A percentile compares a stretch with the other conserved stretches of the same genome.
These are phyloP conservation scores for Corchorus capsularis DNA, from an alignment of 345 rosid genomes.

Conservation along the genomic window DNA sequence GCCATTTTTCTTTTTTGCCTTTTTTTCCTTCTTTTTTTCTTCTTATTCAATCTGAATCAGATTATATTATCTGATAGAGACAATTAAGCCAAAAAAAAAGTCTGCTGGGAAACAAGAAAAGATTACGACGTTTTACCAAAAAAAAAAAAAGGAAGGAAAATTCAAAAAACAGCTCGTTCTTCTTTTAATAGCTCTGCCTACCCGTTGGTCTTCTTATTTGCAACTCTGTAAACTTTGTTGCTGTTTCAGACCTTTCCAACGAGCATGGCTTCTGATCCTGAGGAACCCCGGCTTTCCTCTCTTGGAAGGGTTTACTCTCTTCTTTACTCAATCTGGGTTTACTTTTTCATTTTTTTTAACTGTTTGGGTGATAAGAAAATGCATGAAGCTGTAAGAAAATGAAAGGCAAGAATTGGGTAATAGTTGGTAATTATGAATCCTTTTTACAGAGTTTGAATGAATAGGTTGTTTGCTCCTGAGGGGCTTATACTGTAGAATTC, in stretches of 20 bases:
- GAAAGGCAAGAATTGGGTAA: background rate
- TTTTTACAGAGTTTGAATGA: background rate
- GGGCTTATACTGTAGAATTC: background rate
- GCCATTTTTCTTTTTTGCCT: too few relatives aligned
- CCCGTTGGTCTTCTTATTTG: background rate
- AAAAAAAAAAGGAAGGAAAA: too few relatives aligned
- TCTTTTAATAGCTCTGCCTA: background rate
- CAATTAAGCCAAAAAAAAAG: too few relatives aligned
- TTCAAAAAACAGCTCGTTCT: background rate
- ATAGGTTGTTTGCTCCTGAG: background rate
- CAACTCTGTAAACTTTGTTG: background rate
- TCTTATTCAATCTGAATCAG: too few relatives aligned
- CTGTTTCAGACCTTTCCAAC: background rate
- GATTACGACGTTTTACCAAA: too few relatives aligned
- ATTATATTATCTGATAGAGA: too few relatives aligned
- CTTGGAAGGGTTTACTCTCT: constrained; percentile 41
- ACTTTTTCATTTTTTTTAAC: background rate
- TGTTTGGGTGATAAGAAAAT: constrained; percentile 5
- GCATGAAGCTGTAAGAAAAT: constrained; percentile 16
- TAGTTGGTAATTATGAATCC: background rate
- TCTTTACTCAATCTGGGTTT: background rate
- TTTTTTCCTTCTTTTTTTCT: too few relatives aligned
- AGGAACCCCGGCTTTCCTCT: constrained; percentile 44
- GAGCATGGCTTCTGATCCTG: constrained; percentile 61
- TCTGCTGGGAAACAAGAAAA: too few relatives aligned